Evolutionary conservation across 2,329 filamentous ascomycete genomes (phyloP), one percentile per base, ranked within the genome.

Genomic region (Akanthomyces muscarius): DNA sequence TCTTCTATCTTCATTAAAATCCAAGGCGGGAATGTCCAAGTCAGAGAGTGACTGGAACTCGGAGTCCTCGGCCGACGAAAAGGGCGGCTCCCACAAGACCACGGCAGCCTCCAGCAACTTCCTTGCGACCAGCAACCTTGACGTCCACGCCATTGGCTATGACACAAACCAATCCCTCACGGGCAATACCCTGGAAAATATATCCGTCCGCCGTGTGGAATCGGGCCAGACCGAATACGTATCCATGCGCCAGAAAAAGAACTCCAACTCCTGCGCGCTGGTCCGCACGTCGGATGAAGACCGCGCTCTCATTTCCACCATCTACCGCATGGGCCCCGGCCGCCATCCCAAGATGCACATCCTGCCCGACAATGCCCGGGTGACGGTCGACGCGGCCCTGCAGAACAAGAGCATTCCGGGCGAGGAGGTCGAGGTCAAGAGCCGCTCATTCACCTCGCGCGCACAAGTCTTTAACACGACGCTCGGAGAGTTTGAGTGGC

Each of bases 181-280:
- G 4, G 63, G 47, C 53, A 62, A 33, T 7, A 64, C 48, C 11
- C 41, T 63, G 25, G 62, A 63, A 36, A 63, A 60, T 21, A 56
- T 68, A 18, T 23, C 65, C 28, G 59, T 65, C 28, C 51, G 51
- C 44, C 60, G 51, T 7, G 36, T 41, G 10, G 52, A 63, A 8
- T 50, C 65, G 1, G 59, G 59, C 2, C 55, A 66, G 23, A 23
- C 47, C 8, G 63, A 64, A 42, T 69, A 69, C 55, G 51, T 61
- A 5, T 69, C 68, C 25, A n/a, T 69, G 6, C 66, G 68, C 1
- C 65, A 62, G 14, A 67, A 67, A 60, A 60, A 57, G 42, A 65
- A 11, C 45, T 69, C 68, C 59, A 69, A 69, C 62, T 69, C 68
- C 10, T 68, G 67, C 54, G 67, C 66, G 18, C 65, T 69, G n/a